A percentile compares a stretch with the other conserved stretches of the same genome.
Evolutionary conservation across 2,329 filamentous ascomycete species (phyloP).

Genomic region (Cladophialophora chaetospira): DNA sequence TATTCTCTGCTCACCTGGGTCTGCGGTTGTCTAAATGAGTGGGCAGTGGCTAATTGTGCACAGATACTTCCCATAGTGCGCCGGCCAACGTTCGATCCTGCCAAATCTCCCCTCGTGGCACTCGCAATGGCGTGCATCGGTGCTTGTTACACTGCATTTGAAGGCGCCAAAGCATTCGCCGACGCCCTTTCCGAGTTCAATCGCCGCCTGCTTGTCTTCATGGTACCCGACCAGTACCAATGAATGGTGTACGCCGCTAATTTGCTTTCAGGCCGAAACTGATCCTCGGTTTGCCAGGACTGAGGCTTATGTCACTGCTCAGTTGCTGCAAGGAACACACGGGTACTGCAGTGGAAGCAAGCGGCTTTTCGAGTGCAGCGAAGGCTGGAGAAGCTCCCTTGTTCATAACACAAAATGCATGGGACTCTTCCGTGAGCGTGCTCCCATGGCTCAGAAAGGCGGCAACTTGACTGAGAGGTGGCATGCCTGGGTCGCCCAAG

Average conservation of each 20-base stretch:
- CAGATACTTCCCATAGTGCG: slow-evolving; percentile 6
- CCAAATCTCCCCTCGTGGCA: neutral
- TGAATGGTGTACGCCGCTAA: neutral
- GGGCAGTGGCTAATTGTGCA: too few species aligned
- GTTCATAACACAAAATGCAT: slow-evolving; percentile 7
- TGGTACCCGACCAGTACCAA: neutral
- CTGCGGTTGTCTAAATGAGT: too few species aligned
- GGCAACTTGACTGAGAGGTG: neutral
- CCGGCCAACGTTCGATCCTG: slow-evolving; percentile 19
- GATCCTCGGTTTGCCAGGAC: slow-evolving; percentile 13
- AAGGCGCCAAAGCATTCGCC: slow-evolving; percentile 5
- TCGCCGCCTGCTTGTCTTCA: slow-evolving; percentile 8
- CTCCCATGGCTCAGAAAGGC: neutral
- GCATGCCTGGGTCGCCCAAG: neutral
- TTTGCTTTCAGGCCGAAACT: slow-evolving; percentile 12
- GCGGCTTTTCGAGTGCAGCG: slow-evolving; percentile 12
- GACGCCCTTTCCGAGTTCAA: slow-evolving; percentile 5
- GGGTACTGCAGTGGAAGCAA: slow-evolving; percentile 13
- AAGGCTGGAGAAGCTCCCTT: neutral
- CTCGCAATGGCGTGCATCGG: slow-evolving; percentile 9
- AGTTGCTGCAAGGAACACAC: slow-evolving; percentile 8
- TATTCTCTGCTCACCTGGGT: too few species aligned
- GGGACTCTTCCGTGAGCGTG: neutral
- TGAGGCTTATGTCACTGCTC: neutral
- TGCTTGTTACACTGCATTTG: slow-evolving; percentile 5